A percentile compares a stretch with the other conserved stretches of the same genome.
Evolutionary conservation across 2,329 filamentous ascomycete genomes (phyloP).

Genomic region (Geosmithia putterillii): DNA sequence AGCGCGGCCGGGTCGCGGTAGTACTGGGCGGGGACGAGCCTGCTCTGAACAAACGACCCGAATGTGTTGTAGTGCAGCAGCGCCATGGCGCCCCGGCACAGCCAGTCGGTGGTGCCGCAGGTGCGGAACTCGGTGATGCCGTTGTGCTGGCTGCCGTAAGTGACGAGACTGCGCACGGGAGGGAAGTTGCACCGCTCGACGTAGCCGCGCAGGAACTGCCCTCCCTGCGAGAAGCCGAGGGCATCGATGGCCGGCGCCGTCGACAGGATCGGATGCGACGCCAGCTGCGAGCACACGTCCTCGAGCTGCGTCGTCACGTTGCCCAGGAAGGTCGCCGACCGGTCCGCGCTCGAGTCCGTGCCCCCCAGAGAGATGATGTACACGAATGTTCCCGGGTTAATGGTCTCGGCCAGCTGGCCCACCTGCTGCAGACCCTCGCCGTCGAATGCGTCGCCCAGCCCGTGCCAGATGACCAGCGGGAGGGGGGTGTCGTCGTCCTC

Average conservation of each 20-base stretch:
- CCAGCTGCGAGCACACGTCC: conserved; percentile 65
- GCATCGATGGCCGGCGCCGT: conserved; percentile 79
- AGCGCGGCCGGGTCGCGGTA: conserved; percentile 56
- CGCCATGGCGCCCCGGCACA: conserved; percentile 71
- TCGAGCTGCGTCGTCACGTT: conserved; percentile 73
- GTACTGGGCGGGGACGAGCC: conserved; percentile 88
- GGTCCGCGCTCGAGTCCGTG: conserved; percentile 54
- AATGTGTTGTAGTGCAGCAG: conserved; percentile 73
- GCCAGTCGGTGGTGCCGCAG: conserved; percentile 60
- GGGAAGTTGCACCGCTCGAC: conserved; percentile 75
- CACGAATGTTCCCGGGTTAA: conserved; percentile 74
- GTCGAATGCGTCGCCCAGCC: conserved; percentile 60
- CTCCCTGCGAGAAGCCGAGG: conserved; percentile 89
- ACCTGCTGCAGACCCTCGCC: conserved; percentile 63
- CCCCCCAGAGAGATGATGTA: conserved; percentile 65
- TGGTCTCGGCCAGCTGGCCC: conserved; percentile 55
- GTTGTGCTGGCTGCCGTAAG: conserved; percentile 85
- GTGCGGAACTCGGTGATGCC: conserved; percentile 75
- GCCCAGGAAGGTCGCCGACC: conserved; percentile 78
- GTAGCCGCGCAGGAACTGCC: conserved; percentile 87
- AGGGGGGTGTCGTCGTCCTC: conserved; percentile 53
- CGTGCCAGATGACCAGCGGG: conserved; percentile 93
- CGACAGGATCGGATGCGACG: conserved; percentile 64
- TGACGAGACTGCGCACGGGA: conserved; percentile 66
- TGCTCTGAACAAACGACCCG: conserved; percentile 62